Evolutionary conservation across 169 alveolate genomes (phyloP), one percentile per base, ranked within the genome.

Genomic region (Plasmodium knowlesi): DNA sequence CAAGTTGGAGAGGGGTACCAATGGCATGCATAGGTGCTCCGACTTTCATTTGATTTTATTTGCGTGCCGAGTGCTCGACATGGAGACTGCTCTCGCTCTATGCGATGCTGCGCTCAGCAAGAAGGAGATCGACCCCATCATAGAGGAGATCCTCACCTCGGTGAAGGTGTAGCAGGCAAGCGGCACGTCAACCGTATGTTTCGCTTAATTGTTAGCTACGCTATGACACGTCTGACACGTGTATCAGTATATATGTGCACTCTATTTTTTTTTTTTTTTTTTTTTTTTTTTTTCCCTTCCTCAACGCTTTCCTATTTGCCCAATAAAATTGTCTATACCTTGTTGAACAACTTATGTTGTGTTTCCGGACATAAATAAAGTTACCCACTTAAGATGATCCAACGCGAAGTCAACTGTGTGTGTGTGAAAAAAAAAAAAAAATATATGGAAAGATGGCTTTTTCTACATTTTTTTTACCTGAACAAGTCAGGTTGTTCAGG

Each of bases 1-100:
- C 9, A 92, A 80, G 53, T 91, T 70, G 81, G 92, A 67, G 74
- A 94, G 82, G 30, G 93, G 79, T 67, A 74, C 76, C 74, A 94
- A 86, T 83, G 95, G 93, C 19, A 97, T 92, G 93, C 98, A 90
- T 86, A 28, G 74, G 37, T 93, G 92, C 53, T 97, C 99, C 30
- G 98, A 97, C 94, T 98, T 98, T 92, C 98, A 98, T 74, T 94
- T 98, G 84, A 95, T 99, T 57, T 32, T 98, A 14, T 98, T 96
- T 85, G 92, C 98, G 61, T 98, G 99, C 43, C 98, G 98, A 82
- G 94, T 97, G 43, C 83, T 99, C 25, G 99, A 99, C 94, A 91
- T 98, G 39, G 99, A 98, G 70, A 97, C 98, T 2, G 96, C 98
- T n/a, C 94, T 97, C 14, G 97, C 97, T 1, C 95, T 96, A 32